Evolutionary conservation across 192 early-diverging fungal species (phyloP).

Genomic region (Kappamyces sp.): DNA sequence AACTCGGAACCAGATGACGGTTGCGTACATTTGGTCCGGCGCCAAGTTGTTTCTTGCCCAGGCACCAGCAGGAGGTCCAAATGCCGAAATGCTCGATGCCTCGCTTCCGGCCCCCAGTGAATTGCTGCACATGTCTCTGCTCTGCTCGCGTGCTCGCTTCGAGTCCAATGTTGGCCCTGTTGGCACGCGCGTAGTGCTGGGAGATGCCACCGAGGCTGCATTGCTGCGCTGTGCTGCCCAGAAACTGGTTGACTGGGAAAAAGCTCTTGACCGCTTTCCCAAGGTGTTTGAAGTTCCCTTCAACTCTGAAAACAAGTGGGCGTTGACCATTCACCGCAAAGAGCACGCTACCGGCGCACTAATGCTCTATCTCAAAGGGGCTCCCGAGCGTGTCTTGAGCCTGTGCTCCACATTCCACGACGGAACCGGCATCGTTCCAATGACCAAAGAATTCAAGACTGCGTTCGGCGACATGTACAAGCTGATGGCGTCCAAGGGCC

Average conservation of each 20-base stretch:
- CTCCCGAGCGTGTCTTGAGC: slow-evolving; percentile 77
- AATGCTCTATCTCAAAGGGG: slow-evolving; percentile 78
- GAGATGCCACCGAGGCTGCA: slow-evolving; percentile 77
- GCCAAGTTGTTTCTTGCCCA: slow-evolving; percentile 41
- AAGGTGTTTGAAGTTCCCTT: slow-evolving; percentile 94
- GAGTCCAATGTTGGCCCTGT: slow-evolving; percentile 20
- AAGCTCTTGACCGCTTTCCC: slow-evolving; percentile 52
- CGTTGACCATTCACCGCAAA: slow-evolving; percentile 77
- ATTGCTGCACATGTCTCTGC: slow-evolving; percentile 56
- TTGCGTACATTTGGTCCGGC: slow-evolving; percentile 72
- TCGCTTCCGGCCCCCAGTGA: slow-evolving; percentile 50
- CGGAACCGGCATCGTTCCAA: slow-evolving; percentile 14
- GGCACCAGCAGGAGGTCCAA: slow-evolving; percentile 1
- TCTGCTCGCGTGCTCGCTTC: slow-evolving; percentile 53
- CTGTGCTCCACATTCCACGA: slow-evolving; percentile 68
- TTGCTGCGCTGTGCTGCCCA: slow-evolving; percentile 25
- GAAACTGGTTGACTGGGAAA: slow-evolving; percentile 2
- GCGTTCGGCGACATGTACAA: slow-evolving; percentile 57
- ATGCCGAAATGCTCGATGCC: slow-evolving; percentile 13
- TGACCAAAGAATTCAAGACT: slow-evolving; percentile 34
- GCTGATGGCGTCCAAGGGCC: slow-evolving; percentile 71
- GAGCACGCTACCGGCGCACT: slow-evolving; percentile 57
- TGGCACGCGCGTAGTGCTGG: slow-evolving; percentile 24
- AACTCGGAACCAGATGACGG: slow-evolving; percentile 83
- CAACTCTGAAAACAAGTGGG: slow-evolving; percentile 85